Evolutionary conservation across 2,329 filamentous ascomycete species (phyloP), one percentile per base, ranked within the genome.

Genomic region (Colletotrichum tabaci): DNA sequence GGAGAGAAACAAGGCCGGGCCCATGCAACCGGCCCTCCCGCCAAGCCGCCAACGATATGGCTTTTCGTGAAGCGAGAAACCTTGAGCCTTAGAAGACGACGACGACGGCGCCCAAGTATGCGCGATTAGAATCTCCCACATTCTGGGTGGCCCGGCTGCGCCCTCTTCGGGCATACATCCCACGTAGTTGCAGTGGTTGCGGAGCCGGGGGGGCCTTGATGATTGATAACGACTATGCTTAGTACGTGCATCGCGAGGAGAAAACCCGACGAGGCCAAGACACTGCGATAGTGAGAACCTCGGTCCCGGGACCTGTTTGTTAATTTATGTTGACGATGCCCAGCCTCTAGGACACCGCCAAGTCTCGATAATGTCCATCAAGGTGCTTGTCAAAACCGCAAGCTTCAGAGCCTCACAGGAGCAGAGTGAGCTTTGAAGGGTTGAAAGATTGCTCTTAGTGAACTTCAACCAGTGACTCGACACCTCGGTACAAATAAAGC

Each of bases 31-130:
- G 52, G 57, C 50, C 38, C 35, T 67, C 44, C 21, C 42, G 64
- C 64, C 68, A 71, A 71, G 64, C 52, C 64, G 44, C 44, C 52
- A 42, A 38, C 57, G 52, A 71, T 53, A 67, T 62, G 57, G 53
- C 38, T n/a, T 40, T 21, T 26, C 26, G 6, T 23, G 44, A 57
- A 21, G 21, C 64, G 26, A 23, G 57, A 53, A 62, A 26, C 23
- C 67, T 60, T 57, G 61, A 58, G 10, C 35, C 64, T 49, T 23
- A 18, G 56, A 16, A 18, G 23, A 35, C 52, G 44, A 26, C 23
- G 23, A 26, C 26, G 26, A 26, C 26, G 26, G 4, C 26, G 26
- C 26, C 26, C 3, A 26, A 26, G 26, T 47, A 58, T n/a, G 68
- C 68, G 52, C 44, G 57, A 71, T 67, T 60, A 71, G 4, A 47